Conservation (phyloP, 179 eudicot genomes). For the Gypsophila paniculata region DNA sequence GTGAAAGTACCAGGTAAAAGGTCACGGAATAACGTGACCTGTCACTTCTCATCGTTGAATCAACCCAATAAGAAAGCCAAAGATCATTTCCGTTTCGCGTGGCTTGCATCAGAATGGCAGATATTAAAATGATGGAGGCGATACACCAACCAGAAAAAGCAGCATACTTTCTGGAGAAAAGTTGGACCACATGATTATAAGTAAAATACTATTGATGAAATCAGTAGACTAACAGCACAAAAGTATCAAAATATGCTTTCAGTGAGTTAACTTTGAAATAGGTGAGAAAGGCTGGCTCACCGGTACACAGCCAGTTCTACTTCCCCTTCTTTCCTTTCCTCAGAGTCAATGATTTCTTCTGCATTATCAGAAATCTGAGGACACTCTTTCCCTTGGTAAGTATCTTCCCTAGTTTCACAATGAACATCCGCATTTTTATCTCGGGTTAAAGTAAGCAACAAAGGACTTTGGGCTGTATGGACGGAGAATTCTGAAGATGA, state of each 20-base stretch:
- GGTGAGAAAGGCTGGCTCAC: conserved; percentile 33
- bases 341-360: conserved; percentile 44
- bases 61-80: conserved; percentile 98
- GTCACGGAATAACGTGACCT: conserved; percentile 37
- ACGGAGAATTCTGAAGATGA: conserved; percentile 42
- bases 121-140: conserved; percentile 52
- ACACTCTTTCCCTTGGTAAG: conserved; percentile 31
- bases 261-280: background rate
- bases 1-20: conserved; percentile 64
- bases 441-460: conserved; percentile 30
- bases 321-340: conserved; percentile 83
- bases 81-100: conserved; percentile 94
- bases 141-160: conserved; percentile 80
- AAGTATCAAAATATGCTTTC: background rate
- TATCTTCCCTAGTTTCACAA: conserved; percentile 22
- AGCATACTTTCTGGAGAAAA: conserved; percentile 71
- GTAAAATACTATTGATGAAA: background rate
- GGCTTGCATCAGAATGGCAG: conserved; percentile 92
- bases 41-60: conserved; percentile 46
- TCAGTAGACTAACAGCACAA: background rate
- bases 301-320: conserved; percentile 72
- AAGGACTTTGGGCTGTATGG: conserved; percentile 30
- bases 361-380: conserved; percentile 36
- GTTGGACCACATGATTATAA: conserved; percentile 2
- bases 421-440: conserved; percentile 29